Conservation (phyloP, 2,329 filamentous ascomycete genomes). For the Trichoderma sp. region DNA sequence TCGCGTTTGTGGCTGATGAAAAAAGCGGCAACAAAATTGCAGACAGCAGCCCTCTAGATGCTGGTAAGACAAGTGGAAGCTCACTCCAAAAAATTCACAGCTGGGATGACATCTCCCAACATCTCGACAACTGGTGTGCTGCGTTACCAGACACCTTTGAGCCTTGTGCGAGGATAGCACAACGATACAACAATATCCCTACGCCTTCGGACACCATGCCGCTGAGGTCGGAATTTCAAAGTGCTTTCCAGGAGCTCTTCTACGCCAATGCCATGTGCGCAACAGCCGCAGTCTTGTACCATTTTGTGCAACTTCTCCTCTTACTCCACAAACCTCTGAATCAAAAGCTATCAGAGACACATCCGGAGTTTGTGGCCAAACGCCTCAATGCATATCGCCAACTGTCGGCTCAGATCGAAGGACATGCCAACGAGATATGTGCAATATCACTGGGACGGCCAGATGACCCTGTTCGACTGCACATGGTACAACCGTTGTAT, state of each 20-base stretch:
- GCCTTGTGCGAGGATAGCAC: conserved; percentile 18
- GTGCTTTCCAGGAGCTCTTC: conserved; percentile 19
- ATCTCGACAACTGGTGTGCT: conserved; percentile 20
- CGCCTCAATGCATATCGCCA: conserved; percentile 16
- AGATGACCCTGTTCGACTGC: conserved; percentile 12
- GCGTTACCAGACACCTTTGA: conserved; percentile 22
- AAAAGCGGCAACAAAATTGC: background rate
- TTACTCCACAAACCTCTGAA: conserved; percentile 20
- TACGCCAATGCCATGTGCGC: conserved; percentile 23
- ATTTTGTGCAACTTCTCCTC: conserved; percentile 22
- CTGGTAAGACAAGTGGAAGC: background rate
- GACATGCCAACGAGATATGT: conserved; percentile 19
- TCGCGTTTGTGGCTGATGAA: conserved; percentile 17
- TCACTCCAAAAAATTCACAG: background rate
- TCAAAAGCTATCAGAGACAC: background rate
- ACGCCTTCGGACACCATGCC: conserved; percentile 12
- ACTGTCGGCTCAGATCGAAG: conserved; percentile 12
- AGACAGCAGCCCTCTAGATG: background rate
- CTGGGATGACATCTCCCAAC: conserved; percentile 12
- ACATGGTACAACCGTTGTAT: conserved; percentile 20
- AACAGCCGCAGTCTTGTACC: conserved; percentile 22
- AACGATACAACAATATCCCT: conserved; percentile 3
- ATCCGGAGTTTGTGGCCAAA: conserved; percentile 12
- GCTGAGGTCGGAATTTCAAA: background rate
- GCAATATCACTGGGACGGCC: conserved; percentile 19